A percentile compares a stretch with the other conserved stretches of the same genome.
Conservation (phyloP, 805 yeast genomes). For the Schwanniomyces vanrijiae region DNA sequence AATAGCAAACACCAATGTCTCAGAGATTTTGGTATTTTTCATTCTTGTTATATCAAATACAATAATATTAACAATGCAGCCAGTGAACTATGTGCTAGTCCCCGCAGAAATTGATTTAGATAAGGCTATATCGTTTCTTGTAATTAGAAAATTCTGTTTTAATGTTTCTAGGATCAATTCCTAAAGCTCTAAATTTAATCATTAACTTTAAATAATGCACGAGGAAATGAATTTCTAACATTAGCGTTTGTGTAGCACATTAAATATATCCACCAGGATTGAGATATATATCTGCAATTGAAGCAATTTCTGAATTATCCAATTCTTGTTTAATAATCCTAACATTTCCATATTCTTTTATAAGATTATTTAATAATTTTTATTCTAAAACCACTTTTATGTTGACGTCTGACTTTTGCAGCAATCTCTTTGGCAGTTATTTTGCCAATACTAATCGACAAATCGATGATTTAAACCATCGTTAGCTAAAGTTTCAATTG, state of each 20-base stretch:
- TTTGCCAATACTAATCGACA: constrained; percentile 92
- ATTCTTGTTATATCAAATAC: constrained; percentile 67
- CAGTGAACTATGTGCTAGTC: constrained; percentile 68
- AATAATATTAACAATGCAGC: constrained; percentile 74
- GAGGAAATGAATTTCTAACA: constrained; percentile 68
- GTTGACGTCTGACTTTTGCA: too few relatives aligned
- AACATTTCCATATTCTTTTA: constrained; percentile 47
- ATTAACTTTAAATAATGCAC: constrained; percentile 71
- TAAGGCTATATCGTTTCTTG: constrained; percentile 56
- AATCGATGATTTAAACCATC: constrained; percentile 92
- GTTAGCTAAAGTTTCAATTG: constrained; percentile 77
- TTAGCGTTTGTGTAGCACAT: constrained; percentile 76
- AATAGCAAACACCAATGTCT: constrained; percentile 79
- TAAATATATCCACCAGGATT: constrained; percentile 79
- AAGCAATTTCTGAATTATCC: constrained; percentile 41
- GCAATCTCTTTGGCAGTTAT: constrained; percentile 91
- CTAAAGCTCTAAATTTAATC: constrained; percentile 64
- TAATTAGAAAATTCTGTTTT: constrained; percentile 74
- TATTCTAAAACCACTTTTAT: too few relatives aligned
- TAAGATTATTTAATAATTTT: constrained; percentile 48
- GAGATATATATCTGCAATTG: constrained; percentile 75
- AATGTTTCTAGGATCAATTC: constrained; percentile 77
- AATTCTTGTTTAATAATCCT: constrained; percentile 58
- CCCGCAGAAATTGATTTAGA: constrained; percentile 69
- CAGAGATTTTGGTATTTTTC: constrained; percentile 74